Conservation (phyloP, 2,329 filamentous ascomycete species). For the Alternaria triticimaculans region DNA sequence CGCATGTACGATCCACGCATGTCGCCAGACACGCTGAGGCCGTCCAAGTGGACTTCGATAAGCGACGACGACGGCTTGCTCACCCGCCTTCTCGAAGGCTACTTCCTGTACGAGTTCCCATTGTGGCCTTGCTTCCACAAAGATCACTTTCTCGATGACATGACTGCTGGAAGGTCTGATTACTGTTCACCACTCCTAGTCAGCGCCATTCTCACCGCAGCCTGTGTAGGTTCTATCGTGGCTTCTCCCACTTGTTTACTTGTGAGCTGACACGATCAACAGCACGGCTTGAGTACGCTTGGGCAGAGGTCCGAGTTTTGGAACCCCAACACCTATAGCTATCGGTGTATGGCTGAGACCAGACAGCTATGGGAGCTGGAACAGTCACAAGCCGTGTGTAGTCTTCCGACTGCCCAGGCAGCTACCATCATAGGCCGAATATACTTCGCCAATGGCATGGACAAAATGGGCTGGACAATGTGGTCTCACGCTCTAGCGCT, state of each 20-base stretch:
- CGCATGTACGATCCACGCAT: slow-evolving; percentile 13
- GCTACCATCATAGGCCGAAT: slow-evolving; percentile 7
- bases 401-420: slow-evolving; percentile 1
- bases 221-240: slow-evolving; percentile 8
- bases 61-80: slow-evolving; percentile 11
- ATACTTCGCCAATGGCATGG: slow-evolving; percentile 7
- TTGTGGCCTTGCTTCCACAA: slow-evolving; percentile 16
- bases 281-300: slow-evolving; percentile 1
- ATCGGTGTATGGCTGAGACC: slow-evolving; percentile 4
- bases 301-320: slow-evolving; percentile 6
- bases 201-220: slow-evolving; percentile 11
- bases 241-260: background rate
- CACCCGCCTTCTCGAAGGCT: slow-evolving; percentile 10
- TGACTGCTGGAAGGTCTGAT: slow-evolving; percentile 2
- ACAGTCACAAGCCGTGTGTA: background rate
- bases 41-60: slow-evolving; percentile 14
- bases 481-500: slow-evolving; percentile 3
- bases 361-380: slow-evolving; percentile 4
- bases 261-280: background rate
- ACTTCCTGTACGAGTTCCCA: slow-evolving; percentile 15
- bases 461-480: slow-evolving; percentile 3
- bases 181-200: slow-evolving; percentile 18
- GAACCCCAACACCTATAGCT: slow-evolving; percentile 8
- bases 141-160: slow-evolving; percentile 18
- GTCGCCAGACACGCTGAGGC: background rate